Evolutionary conservation across 176 grass and related monocot species (phyloP), one percentile per base, ranked within the genome.

Genomic region (Carex scoparia): DNA sequence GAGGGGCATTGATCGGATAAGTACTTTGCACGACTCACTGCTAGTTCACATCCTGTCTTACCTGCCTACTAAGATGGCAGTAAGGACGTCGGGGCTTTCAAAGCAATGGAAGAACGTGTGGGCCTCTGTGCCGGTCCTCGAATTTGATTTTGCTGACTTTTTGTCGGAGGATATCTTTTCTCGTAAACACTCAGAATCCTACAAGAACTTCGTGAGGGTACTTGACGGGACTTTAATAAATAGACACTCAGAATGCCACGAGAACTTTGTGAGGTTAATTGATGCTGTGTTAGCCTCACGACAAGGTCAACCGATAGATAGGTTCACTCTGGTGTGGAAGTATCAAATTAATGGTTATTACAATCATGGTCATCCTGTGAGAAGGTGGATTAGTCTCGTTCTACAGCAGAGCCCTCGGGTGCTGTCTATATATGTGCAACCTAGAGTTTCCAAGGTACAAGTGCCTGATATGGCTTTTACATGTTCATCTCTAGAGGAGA

Each of bases 381-480:
- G 72, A 76, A 76, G 48, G 5, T 76, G 72, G 72, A 76, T 76
- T 30, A 10, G 54, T 76, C 72, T 55, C 1, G 4, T 76, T 54
- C 72, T 55, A 27, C 72, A 55, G 72, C 9, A 49, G 72, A 76
- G 1, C 10, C 72, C 72, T 54, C 72, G 27, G 48, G 23, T 76
- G 49, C 72, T 76, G 4, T 76, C 72, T 3, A 76, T 76, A 54
- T 76, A 76, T 15, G 72, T 76, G 46, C 72, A 76, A 55, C 72
- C 72, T 31, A 3, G 3, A 55, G 46, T 14, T 54, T 23, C 2
- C 13, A 16, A 1, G 6, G 15, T 76, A 55, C 11, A 54, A 3
- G 48, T 55, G 72, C 72, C 72, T 54, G 49, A 53, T 76, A 30
- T 1, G 3, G 23, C 7, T 28, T 74, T 74, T 51, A 48, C 44